These are phyloP conservation scores for Haplosporangium gracile DNA, from an alignment of 192 early-diverging fungal species.

Conservation along the genomic window DNA sequence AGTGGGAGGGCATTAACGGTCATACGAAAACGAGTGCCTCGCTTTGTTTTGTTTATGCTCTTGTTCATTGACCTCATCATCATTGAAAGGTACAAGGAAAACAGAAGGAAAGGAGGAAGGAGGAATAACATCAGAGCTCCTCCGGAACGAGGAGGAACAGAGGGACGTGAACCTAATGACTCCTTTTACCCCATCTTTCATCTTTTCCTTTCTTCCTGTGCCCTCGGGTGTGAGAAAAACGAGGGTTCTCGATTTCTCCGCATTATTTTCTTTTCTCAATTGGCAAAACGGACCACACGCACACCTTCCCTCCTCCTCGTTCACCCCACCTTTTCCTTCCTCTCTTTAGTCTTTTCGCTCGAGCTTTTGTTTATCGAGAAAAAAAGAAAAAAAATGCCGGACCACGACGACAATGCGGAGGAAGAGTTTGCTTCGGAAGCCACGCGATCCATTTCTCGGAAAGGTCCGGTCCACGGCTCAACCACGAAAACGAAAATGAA, in stretches of 20 bases:
- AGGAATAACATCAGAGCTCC: neutral
- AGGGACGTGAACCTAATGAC: neutral
- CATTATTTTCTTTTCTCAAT: neutral
- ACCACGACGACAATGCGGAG: neutral
- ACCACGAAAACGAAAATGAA: neutral
- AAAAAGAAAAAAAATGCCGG: neutral
- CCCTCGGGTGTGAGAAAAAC: neutral
- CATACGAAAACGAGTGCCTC: neutral
- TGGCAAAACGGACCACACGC: neutral
- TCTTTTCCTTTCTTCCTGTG: neutral
- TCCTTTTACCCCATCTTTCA: conserved; percentile 6
- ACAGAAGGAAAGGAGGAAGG: neutral
- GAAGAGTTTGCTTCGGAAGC: neutral
- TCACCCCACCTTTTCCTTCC: neutral
- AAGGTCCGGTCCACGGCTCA: neutral
- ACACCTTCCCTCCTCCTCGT: neutral
- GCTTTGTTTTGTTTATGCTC: neutral
- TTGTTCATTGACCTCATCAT: neutral
- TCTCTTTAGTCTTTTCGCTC: neutral
- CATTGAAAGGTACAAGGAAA: neutral
- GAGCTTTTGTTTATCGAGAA: neutral
- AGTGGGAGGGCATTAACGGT: neutral
- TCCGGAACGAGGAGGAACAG: conserved; percentile 8
- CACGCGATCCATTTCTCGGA: conserved; percentile 4
- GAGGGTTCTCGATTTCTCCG: conserved; percentile 4